These are phyloP conservation scores for Euphorbia lathyris DNA, from an alignment of 345 rosid species.

Conservation along the genomic window DNA sequence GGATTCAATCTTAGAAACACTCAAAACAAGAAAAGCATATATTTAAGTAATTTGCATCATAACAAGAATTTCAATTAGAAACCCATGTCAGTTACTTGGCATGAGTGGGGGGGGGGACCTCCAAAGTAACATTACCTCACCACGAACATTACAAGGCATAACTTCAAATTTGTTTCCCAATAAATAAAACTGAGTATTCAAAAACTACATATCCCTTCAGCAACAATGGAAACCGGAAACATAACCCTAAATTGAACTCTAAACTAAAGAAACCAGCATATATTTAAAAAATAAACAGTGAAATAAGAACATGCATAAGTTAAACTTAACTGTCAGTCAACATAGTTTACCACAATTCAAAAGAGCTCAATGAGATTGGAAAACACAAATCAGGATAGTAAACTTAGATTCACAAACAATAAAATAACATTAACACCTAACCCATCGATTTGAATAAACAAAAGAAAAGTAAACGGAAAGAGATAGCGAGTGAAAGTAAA, in stretches of 20 bases:
- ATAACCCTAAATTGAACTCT: neutral
- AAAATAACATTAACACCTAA: neutral
- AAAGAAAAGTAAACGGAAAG: neutral
- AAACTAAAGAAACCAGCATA: neutral
- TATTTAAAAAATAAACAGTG: neutral
- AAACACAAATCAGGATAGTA: neutral
- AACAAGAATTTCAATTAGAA: neutral
- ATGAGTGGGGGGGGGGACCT: no score
- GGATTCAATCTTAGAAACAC: no score
- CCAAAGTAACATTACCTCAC: neutral
- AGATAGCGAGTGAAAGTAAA: neutral
- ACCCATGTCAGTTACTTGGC: neutral
- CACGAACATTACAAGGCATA: no score
- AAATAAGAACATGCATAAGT: neutral
- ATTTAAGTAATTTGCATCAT: no score
- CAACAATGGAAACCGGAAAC: neutral
- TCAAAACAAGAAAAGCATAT: no score
- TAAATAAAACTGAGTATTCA: neutral
- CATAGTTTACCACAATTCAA: neutral
- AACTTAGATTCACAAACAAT: neutral
- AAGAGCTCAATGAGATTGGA: no score
- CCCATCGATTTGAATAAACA: neutral
- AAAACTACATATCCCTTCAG: neutral
- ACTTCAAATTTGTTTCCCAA: neutral
- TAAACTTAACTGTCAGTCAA: neutral